Evolutionary conservation across 1,284 basidiomycete genomes (phyloP).

Genomic region (Puccinia coronata): DNA sequence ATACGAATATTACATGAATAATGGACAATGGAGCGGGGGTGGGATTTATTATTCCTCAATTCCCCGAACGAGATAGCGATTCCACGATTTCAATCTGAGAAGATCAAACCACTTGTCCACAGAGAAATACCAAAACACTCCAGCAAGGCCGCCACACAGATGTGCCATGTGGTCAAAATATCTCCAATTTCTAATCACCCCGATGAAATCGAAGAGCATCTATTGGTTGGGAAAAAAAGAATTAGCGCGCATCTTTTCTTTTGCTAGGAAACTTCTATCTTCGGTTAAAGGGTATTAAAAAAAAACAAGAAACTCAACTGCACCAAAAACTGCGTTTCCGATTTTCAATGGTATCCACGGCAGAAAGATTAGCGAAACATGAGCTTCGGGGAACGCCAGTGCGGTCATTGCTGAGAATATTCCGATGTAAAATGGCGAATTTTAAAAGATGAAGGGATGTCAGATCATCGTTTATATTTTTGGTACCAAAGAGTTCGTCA

Average conservation of each 20-base stretch:
- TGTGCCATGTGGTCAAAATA: conserved; percentile 55
- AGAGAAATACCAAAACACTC: conserved; percentile 38
- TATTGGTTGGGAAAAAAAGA: conserved; percentile 17
- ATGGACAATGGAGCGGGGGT: no score
- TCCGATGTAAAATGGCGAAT: background rate
- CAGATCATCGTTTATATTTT: background rate
- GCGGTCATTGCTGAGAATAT: conserved; percentile 51
- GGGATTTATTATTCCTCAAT: background rate
- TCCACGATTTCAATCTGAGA: conserved; percentile 28
- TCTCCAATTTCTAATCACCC: conserved; percentile 53
- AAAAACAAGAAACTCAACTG: conserved; percentile 35
- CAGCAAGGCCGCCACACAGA: conserved; percentile 52
- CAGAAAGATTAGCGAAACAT: conserved; percentile 54
- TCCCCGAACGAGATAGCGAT: background rate
- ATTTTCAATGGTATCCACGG: conserved; percentile 55
- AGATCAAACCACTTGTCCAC: conserved; percentile 49
- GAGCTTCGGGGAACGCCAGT: conserved; percentile 53
- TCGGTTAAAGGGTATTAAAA: background rate
- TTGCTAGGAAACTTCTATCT: background rate
- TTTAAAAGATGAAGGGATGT: background rate
- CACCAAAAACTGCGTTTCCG: conserved; percentile 47
- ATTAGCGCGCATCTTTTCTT: background rate
- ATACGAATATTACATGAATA: background rate
- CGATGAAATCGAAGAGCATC: conserved; percentile 52
- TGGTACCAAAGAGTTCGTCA: background rate